Conservation (phyloP, 768 basidiomycete species). For the Boletus rubescentipes region DNA sequence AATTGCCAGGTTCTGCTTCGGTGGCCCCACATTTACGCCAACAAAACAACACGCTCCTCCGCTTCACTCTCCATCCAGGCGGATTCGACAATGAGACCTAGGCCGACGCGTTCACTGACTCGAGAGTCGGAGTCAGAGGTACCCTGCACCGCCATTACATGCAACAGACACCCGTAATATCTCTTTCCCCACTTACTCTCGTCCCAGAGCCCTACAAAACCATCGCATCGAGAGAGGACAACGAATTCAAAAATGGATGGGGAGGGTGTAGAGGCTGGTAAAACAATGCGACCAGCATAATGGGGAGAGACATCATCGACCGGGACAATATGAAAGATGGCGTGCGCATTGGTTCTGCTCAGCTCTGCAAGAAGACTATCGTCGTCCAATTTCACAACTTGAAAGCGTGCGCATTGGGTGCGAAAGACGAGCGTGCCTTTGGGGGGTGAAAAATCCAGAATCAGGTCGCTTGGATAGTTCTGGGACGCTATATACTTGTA, state of each 20-base stretch:
- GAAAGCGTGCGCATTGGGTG: conserved; percentile 15
- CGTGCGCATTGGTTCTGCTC: not conserved
- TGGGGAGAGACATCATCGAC: not conserved
- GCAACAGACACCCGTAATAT: conserved; percentile 12
- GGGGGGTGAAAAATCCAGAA: conserved; percentile 1
- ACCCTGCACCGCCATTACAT: conserved; percentile 22
- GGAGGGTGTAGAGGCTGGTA: conserved; percentile 13
- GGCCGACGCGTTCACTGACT: conserved; percentile 19
- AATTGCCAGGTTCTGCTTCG: no score
- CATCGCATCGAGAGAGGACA: conserved; percentile 17
- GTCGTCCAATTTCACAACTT: conserved; percentile 3
- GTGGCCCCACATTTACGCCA: conserved; percentile 7
- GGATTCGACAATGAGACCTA: conserved; percentile 19
- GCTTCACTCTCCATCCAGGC: conserved; percentile 16
- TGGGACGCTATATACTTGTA: conserved; percentile 5
- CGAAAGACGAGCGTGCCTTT: conserved; percentile 27
- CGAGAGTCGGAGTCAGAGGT: not conserved
- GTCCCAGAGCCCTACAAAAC: conserved; percentile 6
- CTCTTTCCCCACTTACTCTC: conserved; percentile 7
- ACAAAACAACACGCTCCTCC: conserved; percentile 7
- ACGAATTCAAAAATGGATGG: conserved; percentile 13
- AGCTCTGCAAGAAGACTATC: not conserved
- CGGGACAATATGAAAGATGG: conserved; percentile 13
- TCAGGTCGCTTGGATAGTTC: not conserved
- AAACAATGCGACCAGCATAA: conserved; percentile 15